These are phyloP conservation scores for Naganishia onofrii DNA, from an alignment of 768 basidiomycete genomes.

Conservation along the genomic window DNA sequence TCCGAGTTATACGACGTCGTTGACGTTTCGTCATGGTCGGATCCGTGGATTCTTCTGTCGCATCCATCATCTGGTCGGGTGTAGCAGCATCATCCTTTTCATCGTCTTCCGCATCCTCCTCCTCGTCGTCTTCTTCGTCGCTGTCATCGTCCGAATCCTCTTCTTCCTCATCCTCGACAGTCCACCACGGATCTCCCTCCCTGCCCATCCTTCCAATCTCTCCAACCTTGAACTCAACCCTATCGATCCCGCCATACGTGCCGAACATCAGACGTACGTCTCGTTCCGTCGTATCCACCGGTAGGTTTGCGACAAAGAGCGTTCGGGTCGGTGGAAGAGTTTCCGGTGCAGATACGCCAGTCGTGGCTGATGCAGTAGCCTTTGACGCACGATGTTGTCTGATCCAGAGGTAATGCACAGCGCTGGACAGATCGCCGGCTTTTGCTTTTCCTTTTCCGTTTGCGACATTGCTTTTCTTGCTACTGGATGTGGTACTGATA, in stretches of 20 bases:
- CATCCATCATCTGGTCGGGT: slow-evolving; percentile 56
- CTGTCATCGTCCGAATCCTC: slow-evolving; percentile 37
- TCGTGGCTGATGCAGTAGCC: neutral
- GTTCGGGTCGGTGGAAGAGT: slow-evolving; percentile 62
- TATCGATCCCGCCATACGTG: slow-evolving; percentile 71
- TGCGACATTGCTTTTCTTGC: neutral
- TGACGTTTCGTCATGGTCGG: slow-evolving; percentile 27
- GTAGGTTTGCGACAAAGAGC: slow-evolving; percentile 82
- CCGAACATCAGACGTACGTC: slow-evolving; percentile 77
- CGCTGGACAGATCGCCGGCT: neutral
- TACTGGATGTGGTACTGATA: neutral
- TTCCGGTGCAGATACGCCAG: neutral
- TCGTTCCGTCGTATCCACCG: slow-evolving; percentile 79
- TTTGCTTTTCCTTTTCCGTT: slow-evolving; percentile 16
- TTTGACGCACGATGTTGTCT: slow-evolving; percentile 27
- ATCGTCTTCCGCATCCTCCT: slow-evolving; percentile 39
- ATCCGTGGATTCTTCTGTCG: slow-evolving; percentile 28
- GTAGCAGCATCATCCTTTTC: slow-evolving; percentile 56
- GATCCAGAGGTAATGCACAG: slow-evolving; percentile 29
- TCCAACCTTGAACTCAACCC: slow-evolving; percentile 59
- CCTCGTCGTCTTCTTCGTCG: slow-evolving; percentile 41
- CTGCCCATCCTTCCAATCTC: slow-evolving; percentile 39
- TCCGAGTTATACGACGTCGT: slow-evolving; percentile 41
- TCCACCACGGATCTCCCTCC: slow-evolving; percentile 26
- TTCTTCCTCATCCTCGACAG: slow-evolving; percentile 41